phyloP scores from a whole-genome alignment of 495 filamentous ascomycete genomes.

The Astrothelium subdiscretum region DNA sequence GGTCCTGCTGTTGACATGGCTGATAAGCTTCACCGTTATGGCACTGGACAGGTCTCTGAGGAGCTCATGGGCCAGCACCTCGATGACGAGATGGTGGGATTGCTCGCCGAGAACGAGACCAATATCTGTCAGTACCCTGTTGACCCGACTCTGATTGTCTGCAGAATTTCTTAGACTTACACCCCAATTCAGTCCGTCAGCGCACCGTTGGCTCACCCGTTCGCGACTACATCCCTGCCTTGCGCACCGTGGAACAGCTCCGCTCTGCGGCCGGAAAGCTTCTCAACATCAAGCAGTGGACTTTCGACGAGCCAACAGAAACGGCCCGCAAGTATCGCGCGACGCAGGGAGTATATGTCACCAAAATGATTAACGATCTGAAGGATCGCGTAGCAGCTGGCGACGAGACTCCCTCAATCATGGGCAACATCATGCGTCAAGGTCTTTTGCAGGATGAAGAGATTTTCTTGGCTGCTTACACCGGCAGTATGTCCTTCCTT shows the following conservation, averaged over 20 bases:
- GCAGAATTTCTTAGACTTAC: not conserved
- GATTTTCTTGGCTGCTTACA: not conserved
- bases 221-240: not conserved
- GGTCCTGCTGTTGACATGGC: not conserved
- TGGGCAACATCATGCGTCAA: not conserved
- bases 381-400: not conserved
- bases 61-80: not conserved
- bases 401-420: not conserved
- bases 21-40: not conserved
- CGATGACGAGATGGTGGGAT: not conserved
- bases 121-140: not conserved
- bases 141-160: not conserved
- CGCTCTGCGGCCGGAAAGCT: not conserved
- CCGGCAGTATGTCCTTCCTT: not conserved
- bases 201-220: not conserved
- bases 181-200: not conserved
- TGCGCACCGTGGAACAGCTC: not conserved
- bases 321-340: not conserved
- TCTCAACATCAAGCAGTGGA: not conserved
- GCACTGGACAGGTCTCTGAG: not conserved
- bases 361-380: not conserved
- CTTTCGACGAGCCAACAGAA: not conserved
- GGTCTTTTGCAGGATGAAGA: not conserved
- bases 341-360: not conserved
- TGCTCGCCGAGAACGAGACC: not conserved